These are phyloP conservation scores for Xylariaceae sp. DNA, from an alignment of 2,329 filamentous ascomycete genomes.

Conservation along the genomic window DNA sequence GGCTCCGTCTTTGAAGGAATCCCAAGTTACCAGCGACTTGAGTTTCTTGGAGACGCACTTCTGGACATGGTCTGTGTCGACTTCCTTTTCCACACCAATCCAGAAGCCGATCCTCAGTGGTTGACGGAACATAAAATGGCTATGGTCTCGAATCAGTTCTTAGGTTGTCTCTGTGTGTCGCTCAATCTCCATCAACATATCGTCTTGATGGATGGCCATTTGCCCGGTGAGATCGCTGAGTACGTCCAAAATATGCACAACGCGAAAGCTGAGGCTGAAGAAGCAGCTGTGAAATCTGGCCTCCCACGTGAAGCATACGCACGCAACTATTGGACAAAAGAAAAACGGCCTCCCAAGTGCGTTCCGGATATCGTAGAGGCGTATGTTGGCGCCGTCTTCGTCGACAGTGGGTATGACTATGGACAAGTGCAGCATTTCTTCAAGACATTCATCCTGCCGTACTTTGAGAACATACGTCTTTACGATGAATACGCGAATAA, in stretches of 20 bases:
- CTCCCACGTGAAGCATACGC: slow-evolving; percentile 38
- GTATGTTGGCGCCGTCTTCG: slow-evolving; percentile 83
- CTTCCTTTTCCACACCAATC: slow-evolving; percentile 71
- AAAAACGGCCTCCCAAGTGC: slow-evolving; percentile 61
- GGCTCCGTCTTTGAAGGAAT: slow-evolving; percentile 69
- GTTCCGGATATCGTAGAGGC: slow-evolving; percentile 86
- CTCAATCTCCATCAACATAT: slow-evolving; percentile 74
- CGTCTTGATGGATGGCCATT: slow-evolving; percentile 44
- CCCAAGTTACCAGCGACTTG: slow-evolving; percentile 83
- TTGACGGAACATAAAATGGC: slow-evolving; percentile 98
- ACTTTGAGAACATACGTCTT: slow-evolving; percentile 78
- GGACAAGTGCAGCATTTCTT: slow-evolving; percentile 71
- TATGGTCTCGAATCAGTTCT: slow-evolving; percentile 97
- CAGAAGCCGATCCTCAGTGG: slow-evolving; percentile 85
- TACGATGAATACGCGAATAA: slow-evolving; percentile 85
- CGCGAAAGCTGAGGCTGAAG: slow-evolving; percentile 38
- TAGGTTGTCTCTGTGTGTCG: slow-evolving; percentile 73
- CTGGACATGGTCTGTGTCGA: slow-evolving; percentile 59
- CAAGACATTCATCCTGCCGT: slow-evolving; percentile 63
- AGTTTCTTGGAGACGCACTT: slow-evolving; percentile 86
- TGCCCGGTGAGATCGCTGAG: slow-evolving; percentile 44
- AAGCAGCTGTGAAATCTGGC: slow-evolving; percentile 35
- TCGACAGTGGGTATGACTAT: slow-evolving; percentile 81
- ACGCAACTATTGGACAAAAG: slow-evolving; percentile 64
- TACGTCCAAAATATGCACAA: slow-evolving; percentile 56